phyloP scores from a whole-genome alignment of 371 early-diverging fungal species.

The Batkoa obscura region DNA sequence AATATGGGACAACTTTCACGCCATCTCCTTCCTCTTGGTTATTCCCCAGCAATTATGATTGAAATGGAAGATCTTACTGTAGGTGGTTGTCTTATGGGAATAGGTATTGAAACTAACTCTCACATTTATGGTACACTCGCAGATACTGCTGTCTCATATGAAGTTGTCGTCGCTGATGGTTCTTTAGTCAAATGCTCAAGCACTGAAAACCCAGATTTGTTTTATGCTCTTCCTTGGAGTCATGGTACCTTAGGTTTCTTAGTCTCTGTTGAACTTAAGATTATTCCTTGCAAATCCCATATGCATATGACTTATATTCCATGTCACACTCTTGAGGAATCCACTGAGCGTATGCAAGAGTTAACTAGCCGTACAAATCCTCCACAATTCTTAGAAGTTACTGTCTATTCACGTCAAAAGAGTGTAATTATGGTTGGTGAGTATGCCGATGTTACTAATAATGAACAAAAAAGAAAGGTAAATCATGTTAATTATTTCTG shows the following conservation, averaged over 20 bases:
- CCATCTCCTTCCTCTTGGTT: slow-evolving; percentile 17
- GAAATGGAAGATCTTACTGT: slow-evolving; percentile 22
- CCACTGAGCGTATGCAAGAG: slow-evolving; percentile 8
- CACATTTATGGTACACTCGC: slow-evolving; percentile 22
- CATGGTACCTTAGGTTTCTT: slow-evolving; percentile 23
- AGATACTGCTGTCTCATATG: slow-evolving; percentile 15
- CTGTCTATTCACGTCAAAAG: slow-evolving; percentile 15
- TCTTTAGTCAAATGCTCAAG: slow-evolving; percentile 13
- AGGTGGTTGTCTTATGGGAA: slow-evolving; percentile 20
- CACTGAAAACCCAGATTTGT: slow-evolving; percentile 19
- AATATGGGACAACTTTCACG: slow-evolving; percentile 19
- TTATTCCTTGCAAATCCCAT: slow-evolving; percentile 19
- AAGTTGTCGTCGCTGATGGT: slow-evolving; percentile 18
- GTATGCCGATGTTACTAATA: slow-evolving; percentile 11
- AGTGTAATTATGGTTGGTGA: slow-evolving; percentile 20
- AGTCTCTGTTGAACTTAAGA: slow-evolving; percentile 17
- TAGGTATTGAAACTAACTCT: slow-evolving; percentile 20
- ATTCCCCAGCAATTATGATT: slow-evolving; percentile 16
- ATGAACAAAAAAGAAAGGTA: slow-evolving; percentile 8
- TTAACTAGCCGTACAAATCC: slow-evolving; percentile 12
- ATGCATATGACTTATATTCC: slow-evolving; percentile 14
- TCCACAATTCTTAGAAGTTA: slow-evolving; percentile 17
- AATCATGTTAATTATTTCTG: slow-evolving; percentile 16
- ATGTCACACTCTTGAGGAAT: slow-evolving; percentile 9
- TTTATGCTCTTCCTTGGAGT: slow-evolving; percentile 21